A percentile compares a stretch with the other conserved stretches of the same genome.
phyloP scores from a whole-genome alignment of 805 yeast genomes.

The Kockiozyma suomiensis region DNA sequence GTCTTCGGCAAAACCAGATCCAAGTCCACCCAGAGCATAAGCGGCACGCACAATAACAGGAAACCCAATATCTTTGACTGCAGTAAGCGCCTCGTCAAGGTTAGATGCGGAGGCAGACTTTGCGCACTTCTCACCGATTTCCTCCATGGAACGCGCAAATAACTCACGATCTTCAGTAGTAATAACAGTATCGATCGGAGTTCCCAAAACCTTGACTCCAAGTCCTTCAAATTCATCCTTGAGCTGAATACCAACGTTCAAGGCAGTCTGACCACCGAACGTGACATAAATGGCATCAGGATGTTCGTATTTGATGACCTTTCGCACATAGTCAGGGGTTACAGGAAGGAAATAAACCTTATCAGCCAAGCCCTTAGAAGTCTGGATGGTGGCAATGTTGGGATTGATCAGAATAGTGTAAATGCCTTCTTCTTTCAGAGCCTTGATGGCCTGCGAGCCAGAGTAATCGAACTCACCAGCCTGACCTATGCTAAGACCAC shows the following conservation, averaged over 20 bases:
- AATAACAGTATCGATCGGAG: conserved; percentile 92
- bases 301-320: conserved; percentile 89
- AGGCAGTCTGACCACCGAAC: conserved; percentile 98
- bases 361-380: conserved; percentile 96
- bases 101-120: conserved; percentile 81
- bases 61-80: conserved; percentile 84
- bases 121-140: conserved; percentile 95
- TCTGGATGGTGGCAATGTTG: conserved; percentile 97
- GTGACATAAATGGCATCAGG: conserved; percentile 98
- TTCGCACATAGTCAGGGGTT: conserved; percentile 92
- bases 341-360: conserved; percentile 98
- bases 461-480: conserved; percentile 99
- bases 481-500: conserved; percentile 98
- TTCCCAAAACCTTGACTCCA: conserved; percentile 95
- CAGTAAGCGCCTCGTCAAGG: conserved; percentile 78
- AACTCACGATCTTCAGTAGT: conserved; percentile 98
- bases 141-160: conserved; percentile 91
- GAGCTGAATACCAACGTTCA: conserved; percentile 91
- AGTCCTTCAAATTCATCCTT: conserved; percentile 91
- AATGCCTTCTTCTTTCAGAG: conserved; percentile 95
- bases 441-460: conserved; percentile 98
- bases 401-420: conserved; percentile 96
- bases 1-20: conserved; percentile 95
- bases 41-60: conserved; percentile 98
- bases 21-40: conserved; percentile 94